Conservation (phyloP, 305 asterid species). For the Fraxinus baroniana region DNA sequence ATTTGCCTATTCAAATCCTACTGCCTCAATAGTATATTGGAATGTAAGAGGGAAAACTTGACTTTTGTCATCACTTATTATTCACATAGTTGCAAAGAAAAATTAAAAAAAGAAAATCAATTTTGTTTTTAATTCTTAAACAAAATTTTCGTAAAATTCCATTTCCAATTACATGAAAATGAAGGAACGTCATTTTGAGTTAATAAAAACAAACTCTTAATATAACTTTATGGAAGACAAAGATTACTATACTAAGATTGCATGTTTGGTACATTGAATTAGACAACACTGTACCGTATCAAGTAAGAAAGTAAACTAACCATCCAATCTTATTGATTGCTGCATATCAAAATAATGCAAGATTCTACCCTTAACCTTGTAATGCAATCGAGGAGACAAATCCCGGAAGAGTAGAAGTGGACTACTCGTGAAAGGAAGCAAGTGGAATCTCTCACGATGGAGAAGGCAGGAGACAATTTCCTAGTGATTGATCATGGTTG, state of each 20-base stretch:
- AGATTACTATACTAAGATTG: no score
- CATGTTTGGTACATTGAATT: no score
- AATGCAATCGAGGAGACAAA: background rate
- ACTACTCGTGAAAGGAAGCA: background rate
- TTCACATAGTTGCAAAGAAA: background rate
- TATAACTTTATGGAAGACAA: no score
- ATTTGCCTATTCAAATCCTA: background rate
- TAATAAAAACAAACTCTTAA: no score
- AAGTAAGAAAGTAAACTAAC: background rate
- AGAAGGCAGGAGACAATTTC: background rate
- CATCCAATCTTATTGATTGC: background rate
- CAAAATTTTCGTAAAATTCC: background rate
- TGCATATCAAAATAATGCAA: no score
- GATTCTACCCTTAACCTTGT: background rate
- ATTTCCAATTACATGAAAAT: background rate
- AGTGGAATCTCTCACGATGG: background rate
- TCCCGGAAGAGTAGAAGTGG: background rate
- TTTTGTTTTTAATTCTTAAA: no score
- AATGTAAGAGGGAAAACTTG: background rate
- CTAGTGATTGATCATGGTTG: background rate
- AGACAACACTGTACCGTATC: background rate
- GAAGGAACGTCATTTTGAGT: background rate
- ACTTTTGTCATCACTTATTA: no score
- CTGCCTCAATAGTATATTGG: no score
- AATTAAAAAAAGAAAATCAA: no score